Evolutionary conservation across 2,329 filamentous ascomycete species (phyloP), one percentile per base, ranked within the genome.

Genomic region (Whalleya microplaca): DNA sequence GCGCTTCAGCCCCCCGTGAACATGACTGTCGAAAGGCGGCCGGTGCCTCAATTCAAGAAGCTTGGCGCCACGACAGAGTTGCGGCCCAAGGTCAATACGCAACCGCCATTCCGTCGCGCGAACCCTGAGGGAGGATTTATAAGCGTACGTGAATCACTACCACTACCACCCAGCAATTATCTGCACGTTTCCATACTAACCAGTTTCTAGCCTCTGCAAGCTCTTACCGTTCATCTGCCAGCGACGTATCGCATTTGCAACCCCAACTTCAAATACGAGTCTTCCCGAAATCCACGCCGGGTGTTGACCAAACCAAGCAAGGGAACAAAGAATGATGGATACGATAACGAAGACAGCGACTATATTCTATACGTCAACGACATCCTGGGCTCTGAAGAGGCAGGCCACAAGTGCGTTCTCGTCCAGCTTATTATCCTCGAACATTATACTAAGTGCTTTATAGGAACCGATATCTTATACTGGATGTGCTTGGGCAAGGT

Each of bases 361-460:
- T 99, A 99, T 72, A 99, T 99, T 69, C 85, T 99, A 65, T 99
- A 98, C 68, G 95, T 99, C 68, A 99, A 99, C 73, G 95, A 99
- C 72, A 99, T 99, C 63, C 80, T 99, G 52, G 95, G 95, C 9
- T 98, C 94, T 14, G 95, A 99, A 76, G 95, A 99, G 74, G 94
- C 94, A 61, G 95, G 95, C 41, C 95, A 99, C 80, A 99, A 98
- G 91, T 92, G 80, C 66, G 87, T 72, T 43, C 23, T 41, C 4
- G 29, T 32, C 45, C 21, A 45, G 27, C 29, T 37, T 37, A n/a
- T 8, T 16, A 40, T 45, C 59, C 29, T 53, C 23, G 23, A 9
- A n/a, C 12, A 40, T 18, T 37, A 37, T 58, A 37, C 64, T 62
- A 62, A 59, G 4, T 54, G 60, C 14, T 45, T 32, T 48, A 8